Base-by-base conservation (phyloP, 192 early-diverging fungal genomes). In the Oehlia diaphana region DNA sequence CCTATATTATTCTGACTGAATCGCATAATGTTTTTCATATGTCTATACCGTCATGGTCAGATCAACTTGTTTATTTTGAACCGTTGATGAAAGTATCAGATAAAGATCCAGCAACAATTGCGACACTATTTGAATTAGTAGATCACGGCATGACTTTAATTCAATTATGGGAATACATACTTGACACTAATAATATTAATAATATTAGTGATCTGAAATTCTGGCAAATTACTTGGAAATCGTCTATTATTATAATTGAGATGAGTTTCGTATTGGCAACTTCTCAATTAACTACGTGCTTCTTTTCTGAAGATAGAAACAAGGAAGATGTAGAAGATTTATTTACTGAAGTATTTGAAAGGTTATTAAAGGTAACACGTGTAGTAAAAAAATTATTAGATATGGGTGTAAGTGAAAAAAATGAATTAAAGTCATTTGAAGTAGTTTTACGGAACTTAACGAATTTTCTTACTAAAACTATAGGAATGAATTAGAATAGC, bases 211-310 rank as follows among this genome's bases (percentile, higher is more conserved):
- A 78, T 78, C 61, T 65, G n/a, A 19, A 19, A 10, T 78, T 68
- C 16, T 78, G 77, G 77, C 77, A 47, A 28, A 35, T 53, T 67
- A 78, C 66, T 31, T 78, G 77, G 77, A 78, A 78, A 23, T 69
- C 39, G n/a, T 50, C 66, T 4, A 23, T 50, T 12, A 78, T 42
- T 10, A 49, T 78, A 35, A 23, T 78, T 39, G 77, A 78, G 68
- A 69, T 47, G 39, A 69, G 44, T 10, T 78, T 69, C 47, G 66
- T 78, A 28, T 78, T 78, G 16, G 63, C 66, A 35, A 26, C 42
- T 16, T 65, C 77, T 21, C 77, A 78, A 58, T 35, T 78, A 28
- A 64, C 50, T 23, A 47, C 62, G 26, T 26, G 26, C 31, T 31
- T 68, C 16, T 49, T 53, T 66, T 47, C 31, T 31, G 47, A 35